Base-by-base conservation (phyloP, 2,329 filamentous ascomycete genomes). In the Colletotrichum camelliae region DNA sequence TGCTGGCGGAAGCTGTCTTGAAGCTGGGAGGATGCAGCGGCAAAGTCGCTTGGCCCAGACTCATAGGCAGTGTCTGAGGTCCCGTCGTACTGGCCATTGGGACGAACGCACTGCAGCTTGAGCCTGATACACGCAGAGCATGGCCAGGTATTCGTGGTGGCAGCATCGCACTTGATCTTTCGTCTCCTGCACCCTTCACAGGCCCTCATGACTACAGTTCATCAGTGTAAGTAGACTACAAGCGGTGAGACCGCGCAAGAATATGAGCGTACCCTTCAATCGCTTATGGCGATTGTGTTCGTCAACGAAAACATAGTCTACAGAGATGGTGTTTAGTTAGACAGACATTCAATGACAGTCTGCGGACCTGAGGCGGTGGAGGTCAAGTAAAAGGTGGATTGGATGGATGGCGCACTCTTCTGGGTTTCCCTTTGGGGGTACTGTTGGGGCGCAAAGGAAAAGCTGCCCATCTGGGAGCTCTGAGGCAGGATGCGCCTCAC, bases 241-340 rank as follows among this genome's bases (percentile, higher is more conserved):
- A 48, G 65, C 31, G 18, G 39, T 31, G 9, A 70, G 43, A 15
- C 39, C 12, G 48, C 37, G 24, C 31, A 31, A 67, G 48, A 27
- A 43, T 29, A 64, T 67, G 62, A 57, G 37, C 85, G 80, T 91
- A 97, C 95, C 95, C 90, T 98, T 98, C 78, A 98, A 88, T 80
- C 96, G 92, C 87, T 98, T 98, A 86, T 98, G 97, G 78, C 97
- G 94, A 87, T 98, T 98, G 86, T 98, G 97, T 85, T 98, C 96
- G 85, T 98, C 96, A 74, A 98, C 97, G 83, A 98, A 98, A 81
- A 98, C 97, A 94, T 98, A 98, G 85, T 98, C 96, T 98, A 82
- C 70, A 77, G 71, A 70, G 12, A 33, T 33, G 58, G 18, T 33
- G 29, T 13, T 33, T 61, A 31, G 58, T 61, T 61, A 61, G 58